phyloP scores from a whole-genome alignment of 345 rosid genomes.

The Ceriops zippeliana region DNA sequence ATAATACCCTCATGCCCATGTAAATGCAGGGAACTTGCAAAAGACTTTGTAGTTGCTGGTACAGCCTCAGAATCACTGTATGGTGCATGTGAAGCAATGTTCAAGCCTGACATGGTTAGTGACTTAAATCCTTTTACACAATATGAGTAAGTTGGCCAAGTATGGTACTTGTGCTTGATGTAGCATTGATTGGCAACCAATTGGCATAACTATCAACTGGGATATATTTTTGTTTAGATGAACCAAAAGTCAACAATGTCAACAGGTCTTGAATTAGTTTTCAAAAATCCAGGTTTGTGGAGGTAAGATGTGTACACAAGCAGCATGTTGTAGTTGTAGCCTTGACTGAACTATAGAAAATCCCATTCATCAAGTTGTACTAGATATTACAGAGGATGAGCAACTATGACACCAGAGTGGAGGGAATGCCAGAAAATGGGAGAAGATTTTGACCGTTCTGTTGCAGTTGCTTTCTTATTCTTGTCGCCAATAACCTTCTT shows the following conservation, averaged over 20 bases:
- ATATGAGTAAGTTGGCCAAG: background rate
- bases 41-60: conserved; percentile 94
- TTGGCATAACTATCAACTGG: background rate
- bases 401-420: background rate
- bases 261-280: background rate
- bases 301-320: background rate
- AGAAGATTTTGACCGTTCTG: background rate
- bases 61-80: conserved; percentile 94
- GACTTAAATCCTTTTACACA: background rate
- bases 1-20: background rate
- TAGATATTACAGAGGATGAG: background rate
- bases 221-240: background rate
- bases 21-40: conserved; percentile 78
- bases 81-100: conserved; percentile 96
- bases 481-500: background rate
- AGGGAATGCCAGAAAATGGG: background rate
- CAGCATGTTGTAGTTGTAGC: too few relatives aligned
- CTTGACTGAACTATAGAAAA: too few relatives aligned
- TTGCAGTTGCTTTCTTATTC: background rate
- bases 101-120: conserved; percentile 89
- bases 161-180: background rate
- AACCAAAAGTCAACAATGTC: background rate
- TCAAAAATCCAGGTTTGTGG: background rate
- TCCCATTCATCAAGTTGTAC: background rate
- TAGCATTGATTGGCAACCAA: background rate